These are phyloP conservation scores for Wickerhamiella sergipiensis DNA, from an alignment of 805 yeast genomes.

Conservation along the genomic window DNA sequence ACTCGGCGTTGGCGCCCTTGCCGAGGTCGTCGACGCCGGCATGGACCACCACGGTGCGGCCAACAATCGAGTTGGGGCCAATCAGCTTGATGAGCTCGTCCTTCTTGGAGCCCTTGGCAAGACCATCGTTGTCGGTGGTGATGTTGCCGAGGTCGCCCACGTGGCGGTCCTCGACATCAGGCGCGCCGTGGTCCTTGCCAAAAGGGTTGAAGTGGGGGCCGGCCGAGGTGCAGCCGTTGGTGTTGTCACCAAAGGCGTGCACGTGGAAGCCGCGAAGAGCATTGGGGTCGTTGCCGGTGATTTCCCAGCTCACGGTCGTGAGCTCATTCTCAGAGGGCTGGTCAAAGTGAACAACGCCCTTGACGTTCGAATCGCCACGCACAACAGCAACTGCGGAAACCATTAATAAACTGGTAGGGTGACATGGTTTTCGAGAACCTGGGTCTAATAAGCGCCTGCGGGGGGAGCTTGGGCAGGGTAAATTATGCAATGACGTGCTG, in stretches of 20 bases:
- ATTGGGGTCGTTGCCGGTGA: slow-evolving; percentile 76
- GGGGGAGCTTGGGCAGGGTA: not conserved
- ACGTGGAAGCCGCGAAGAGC: slow-evolving; percentile 85
- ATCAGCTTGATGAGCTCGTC: slow-evolving; percentile 67
- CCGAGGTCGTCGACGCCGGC: slow-evolving; percentile 90
- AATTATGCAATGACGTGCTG: not conserved
- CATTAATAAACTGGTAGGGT: slow-evolving; percentile 6
- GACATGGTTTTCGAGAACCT: not conserved
- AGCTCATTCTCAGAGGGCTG: slow-evolving; percentile 69
- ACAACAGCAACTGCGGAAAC: slow-evolving; percentile 67
- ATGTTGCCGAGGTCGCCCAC: slow-evolving; percentile 97
- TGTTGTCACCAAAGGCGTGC: slow-evolving; percentile 96
- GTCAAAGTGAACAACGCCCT: slow-evolving; percentile 79
- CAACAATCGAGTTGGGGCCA: slow-evolving; percentile 79
- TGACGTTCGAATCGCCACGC: slow-evolving; percentile 86
- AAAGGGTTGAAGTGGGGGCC: slow-evolving; percentile 97
- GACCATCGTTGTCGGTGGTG: slow-evolving; percentile 72
- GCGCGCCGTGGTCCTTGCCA: slow-evolving; percentile 77
- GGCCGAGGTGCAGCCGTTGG: slow-evolving; percentile 97
- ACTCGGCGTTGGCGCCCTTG: slow-evolving; percentile 83
- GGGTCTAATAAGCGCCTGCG: not conserved
- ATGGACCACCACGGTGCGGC: slow-evolving; percentile 93
- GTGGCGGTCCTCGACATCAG: slow-evolving; percentile 56
- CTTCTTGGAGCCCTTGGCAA: slow-evolving; percentile 78
- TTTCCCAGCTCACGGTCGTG: slow-evolving; percentile 78